phyloP scores from a whole-genome alignment of 306 rosid genomes.

The Lathyrus sativus region DNA sequence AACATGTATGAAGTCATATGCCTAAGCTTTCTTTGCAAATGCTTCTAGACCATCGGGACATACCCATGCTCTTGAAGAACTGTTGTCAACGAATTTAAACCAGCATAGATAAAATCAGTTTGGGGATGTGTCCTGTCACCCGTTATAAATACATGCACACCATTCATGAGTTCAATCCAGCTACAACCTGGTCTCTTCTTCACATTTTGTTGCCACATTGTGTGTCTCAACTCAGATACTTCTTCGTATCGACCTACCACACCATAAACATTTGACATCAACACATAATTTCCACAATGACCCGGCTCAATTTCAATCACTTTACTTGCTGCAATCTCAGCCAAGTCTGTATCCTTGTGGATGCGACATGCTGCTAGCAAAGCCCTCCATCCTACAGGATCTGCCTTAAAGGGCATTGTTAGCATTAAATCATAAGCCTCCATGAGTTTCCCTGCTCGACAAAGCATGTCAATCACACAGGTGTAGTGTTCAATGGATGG shows the following conservation, averaged over 20 bases:
- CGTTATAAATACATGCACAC: slow-evolving; percentile 64
- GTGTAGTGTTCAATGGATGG: slow-evolving; percentile 88
- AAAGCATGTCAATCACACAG: slow-evolving; percentile 81
- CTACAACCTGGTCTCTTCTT: slow-evolving; percentile 83
- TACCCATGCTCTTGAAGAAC: slow-evolving; percentile 64
- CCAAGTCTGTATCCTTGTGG: slow-evolving; percentile 64
- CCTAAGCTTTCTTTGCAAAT: slow-evolving; percentile 28
- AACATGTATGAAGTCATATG: not conserved
- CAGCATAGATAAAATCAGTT: slow-evolving; percentile 55
- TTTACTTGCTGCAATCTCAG: slow-evolving; percentile 56
- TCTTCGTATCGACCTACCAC: slow-evolving; percentile 67
- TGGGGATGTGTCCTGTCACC: slow-evolving; percentile 72
- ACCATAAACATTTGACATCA: slow-evolving; percentile 77
- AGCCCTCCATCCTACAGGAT: slow-evolving; percentile 79
- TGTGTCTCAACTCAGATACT: slow-evolving; percentile 63
- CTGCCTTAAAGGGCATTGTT: slow-evolving; percentile 65
- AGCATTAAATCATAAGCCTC: slow-evolving; percentile 62
- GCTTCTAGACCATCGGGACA: slow-evolving; percentile 48
- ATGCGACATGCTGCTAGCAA: slow-evolving; percentile 75
- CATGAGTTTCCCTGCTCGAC: slow-evolving; percentile 66
- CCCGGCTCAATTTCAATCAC: slow-evolving; percentile 72
- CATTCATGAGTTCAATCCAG: slow-evolving; percentile 84
- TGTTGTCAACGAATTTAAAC: slow-evolving; percentile 66
- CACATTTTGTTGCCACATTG: slow-evolving; percentile 76
- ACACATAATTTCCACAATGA: slow-evolving; percentile 76